These are phyloP conservation scores for Musa troglodytarum DNA, from an alignment of 176 grass and related monocot genomes.

Conservation along the genomic window DNA sequence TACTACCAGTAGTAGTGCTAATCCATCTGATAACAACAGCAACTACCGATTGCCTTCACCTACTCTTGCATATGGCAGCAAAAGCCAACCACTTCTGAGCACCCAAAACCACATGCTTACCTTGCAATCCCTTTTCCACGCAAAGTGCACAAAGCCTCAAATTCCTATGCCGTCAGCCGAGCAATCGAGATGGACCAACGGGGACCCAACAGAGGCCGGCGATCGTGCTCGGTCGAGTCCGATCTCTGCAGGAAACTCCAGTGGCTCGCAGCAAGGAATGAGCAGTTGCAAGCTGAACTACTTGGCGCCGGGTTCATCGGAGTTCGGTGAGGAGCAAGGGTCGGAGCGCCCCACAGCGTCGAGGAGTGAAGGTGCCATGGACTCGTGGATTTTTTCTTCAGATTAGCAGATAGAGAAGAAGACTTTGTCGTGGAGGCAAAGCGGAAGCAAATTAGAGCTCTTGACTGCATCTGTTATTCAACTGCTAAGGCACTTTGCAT, in stretches of 20 bases:
- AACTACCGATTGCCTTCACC: too few relatives aligned
- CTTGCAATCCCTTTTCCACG: not conserved
- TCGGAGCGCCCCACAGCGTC: not conserved
- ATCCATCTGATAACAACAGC: too few relatives aligned
- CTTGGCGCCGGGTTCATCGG: not conserved
- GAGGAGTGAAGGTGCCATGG: not conserved
- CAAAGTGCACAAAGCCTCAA: not conserved
- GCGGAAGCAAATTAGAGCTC: not conserved
- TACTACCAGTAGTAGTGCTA: too few relatives aligned
- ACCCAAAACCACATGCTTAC: not conserved
- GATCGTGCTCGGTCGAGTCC: too few relatives aligned
- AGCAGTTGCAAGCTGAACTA: not conserved
- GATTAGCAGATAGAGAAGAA: not conserved
- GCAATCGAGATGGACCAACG: not conserved
- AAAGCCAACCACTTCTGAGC: too few relatives aligned
- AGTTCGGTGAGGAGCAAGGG: not conserved
- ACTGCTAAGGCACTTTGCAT: too few relatives aligned
- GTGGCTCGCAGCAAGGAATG: not conserved
- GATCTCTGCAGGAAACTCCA: not conserved
- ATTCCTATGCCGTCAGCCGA: too few relatives aligned
- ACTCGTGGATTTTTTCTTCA: not conserved
- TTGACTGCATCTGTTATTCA: not conserved
- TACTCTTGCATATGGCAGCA: too few relatives aligned
- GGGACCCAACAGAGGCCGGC: not conserved
- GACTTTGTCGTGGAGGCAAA: too few relatives aligned